phyloP scores from a whole-genome alignment of 2,329 filamentous ascomycete genomes.

The Juglanconis juglandina region DNA sequence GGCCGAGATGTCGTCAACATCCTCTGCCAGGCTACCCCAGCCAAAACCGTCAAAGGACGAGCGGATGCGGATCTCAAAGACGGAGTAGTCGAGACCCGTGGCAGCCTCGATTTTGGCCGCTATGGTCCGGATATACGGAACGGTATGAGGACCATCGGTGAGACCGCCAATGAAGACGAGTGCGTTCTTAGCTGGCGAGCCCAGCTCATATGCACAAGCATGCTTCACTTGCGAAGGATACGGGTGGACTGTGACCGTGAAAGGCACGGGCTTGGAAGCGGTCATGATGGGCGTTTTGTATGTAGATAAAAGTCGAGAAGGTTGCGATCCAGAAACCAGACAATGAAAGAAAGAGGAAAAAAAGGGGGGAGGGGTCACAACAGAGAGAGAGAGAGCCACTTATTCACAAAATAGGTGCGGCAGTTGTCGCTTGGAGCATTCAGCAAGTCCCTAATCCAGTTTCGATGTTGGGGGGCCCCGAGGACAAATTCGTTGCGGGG shows the following conservation, averaged over 20 bases:
- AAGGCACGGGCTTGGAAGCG: conserved; percentile 4
- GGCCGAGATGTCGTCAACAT: conserved; percentile 51
- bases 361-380: too few species aligned
- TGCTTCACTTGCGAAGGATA: conserved; percentile 23
- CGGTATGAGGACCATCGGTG: conserved; percentile 64
- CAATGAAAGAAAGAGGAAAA: too few species aligned
- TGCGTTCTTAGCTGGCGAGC: conserved; percentile 41
- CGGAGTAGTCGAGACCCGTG: conserved; percentile 42
- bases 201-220: conserved; percentile 25
- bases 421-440: too few species aligned
- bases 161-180: conserved; percentile 70
- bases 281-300: conserved; percentile 12
- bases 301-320: too few species aligned
- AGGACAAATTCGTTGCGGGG: too few species aligned
- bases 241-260: conserved; percentile 26
- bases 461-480: too few species aligned
- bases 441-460: too few species aligned
- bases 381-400: too few species aligned
- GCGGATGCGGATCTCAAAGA: conserved; percentile 55
- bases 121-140: conserved; percentile 52
- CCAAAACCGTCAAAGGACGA: conserved; percentile 55
- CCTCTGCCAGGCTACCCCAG: conserved; percentile 45
- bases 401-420: too few species aligned
- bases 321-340: too few species aligned
- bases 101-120: conserved; percentile 40